Evolutionary conservation across 2,329 filamentous ascomycete genomes (phyloP).

Genomic region (Paecilomyces niveus): DNA sequence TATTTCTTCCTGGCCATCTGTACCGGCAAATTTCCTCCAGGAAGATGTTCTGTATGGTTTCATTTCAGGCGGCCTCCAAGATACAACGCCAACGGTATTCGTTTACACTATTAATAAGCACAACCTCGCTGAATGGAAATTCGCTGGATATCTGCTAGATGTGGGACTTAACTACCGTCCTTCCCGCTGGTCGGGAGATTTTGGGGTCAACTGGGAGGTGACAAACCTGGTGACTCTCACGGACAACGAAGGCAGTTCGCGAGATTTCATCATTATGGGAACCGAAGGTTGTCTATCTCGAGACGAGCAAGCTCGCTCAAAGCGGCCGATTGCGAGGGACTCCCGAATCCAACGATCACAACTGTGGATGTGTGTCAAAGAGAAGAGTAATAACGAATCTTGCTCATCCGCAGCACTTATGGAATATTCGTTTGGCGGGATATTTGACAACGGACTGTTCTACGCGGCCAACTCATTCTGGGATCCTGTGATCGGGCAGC

Average conservation of each 20-base stretch:
- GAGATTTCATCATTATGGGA: constrained; percentile 41
- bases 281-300: constrained; percentile 35
- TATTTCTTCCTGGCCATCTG: constrained; percentile 21
- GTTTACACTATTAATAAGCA: constrained; percentile 37
- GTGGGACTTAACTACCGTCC: constrained; percentile 32
- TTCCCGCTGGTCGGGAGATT: constrained; percentile 43
- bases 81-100: constrained; percentile 39
- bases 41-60: constrained; percentile 37
- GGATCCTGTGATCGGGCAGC: constrained; percentile 35
- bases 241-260: constrained; percentile 21
- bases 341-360: constrained; percentile 24
- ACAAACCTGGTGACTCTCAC: constrained; percentile 40
- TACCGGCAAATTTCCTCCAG: constrained; percentile 2
- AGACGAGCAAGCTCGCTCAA: not conserved
- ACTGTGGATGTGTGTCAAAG: constrained; percentile 38
- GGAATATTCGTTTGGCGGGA: constrained; percentile 36
- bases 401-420: constrained; percentile 13
- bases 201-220: constrained; percentile 48
- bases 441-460: constrained; percentile 42
- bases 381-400: not conserved
- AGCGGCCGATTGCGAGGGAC: constrained; percentile 7
- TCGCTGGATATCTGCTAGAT: constrained; percentile 37
- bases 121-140: constrained; percentile 40
- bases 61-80: constrained; percentile 41
- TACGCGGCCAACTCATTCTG: constrained; percentile 46